Base-by-base conservation (phyloP, 306 rosid species). In the Vigna hirtella region DNA sequence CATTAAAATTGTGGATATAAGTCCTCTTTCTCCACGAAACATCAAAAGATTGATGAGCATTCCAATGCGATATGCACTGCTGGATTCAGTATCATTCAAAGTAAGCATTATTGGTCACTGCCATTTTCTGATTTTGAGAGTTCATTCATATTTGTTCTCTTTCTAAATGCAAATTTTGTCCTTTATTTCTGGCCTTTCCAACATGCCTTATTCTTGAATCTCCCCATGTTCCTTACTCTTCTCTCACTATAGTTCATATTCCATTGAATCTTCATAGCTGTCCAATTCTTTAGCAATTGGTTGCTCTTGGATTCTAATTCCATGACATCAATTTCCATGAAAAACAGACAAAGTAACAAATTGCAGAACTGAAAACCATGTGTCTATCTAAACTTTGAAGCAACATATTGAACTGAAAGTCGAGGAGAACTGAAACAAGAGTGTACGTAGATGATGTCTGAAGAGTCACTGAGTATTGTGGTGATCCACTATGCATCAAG, bases 401-500 rank as follows among this genome's bases (percentile, higher is more conserved):
- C 45, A 32, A 62, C 45, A 59, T 28, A 13, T 59, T 59, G 40
- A 12, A 28, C 11, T 59, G 42, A 59, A 59, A 59, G 42, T 14
- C 28, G 66, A 13, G 20, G 50, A 69, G 70, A 58, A 69, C 26
- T 77, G n/a, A 24, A n/a, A 69, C 53, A 24, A 70, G 22, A 53
- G 7, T 36, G 28, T 2, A 42, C 47, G 13, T 51, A 5, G 22
- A 66, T 78, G 15, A 72, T 77, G 82, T 58, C 53, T 57, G 79
- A 77, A 43, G 87, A 66, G 51, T 30, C 64, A 28, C 76, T 75
- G 67, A 87, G 83, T 52, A 77, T 86, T 42, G 86, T 93, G 86
- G 86, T 87, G 86, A 83, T 90, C 84, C 88, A 87, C 78, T 81
- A 83, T 65, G 91, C 91, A 70, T 79, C 90, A 24, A 89, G 76